phyloP scores from a whole-genome alignment of 371 early-diverging fungal species.

The Rhizopus arrhizus region DNA sequence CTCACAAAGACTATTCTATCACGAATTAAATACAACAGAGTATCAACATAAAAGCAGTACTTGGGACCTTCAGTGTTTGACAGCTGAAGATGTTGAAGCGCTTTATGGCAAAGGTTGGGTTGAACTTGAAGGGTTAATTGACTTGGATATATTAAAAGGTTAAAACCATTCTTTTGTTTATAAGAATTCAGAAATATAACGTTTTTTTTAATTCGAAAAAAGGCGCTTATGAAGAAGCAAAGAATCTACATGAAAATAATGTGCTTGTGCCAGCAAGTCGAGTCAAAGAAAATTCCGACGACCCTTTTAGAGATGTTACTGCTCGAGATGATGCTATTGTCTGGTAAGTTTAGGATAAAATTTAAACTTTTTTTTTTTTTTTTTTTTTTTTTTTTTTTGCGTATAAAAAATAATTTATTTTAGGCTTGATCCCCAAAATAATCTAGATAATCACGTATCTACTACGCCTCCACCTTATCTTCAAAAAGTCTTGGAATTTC shows the following conservation, averaged over 20 bases:
- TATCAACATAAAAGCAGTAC: conserved; percentile 28
- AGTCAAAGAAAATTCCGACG: conserved; percentile 30
- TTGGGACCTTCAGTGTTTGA: conserved; percentile 33
- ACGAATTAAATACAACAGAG: conserved; percentile 47
- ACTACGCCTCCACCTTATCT: conserved; percentile 21
- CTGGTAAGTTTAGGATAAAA: conserved; percentile 38
- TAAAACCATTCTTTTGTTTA: not conserved
- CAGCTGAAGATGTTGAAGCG: conserved; percentile 42
- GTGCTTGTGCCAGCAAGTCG: conserved; percentile 32
- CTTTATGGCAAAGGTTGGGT: conserved; percentile 61
- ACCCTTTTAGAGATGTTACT: conserved; percentile 60
- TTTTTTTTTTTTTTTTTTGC: not conserved
- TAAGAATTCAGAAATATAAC: not conserved
- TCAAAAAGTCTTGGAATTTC: conserved; percentile 37
- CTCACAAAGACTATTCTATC: conserved; percentile 54
- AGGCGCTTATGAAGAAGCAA: conserved; percentile 43
- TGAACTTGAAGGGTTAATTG: conserved; percentile 51
- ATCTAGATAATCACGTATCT: conserved; percentile 8
- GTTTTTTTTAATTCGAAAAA: not conserved
- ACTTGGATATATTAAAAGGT: conserved; percentile 42
- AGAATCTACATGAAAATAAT: conserved; percentile 25
- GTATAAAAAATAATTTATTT: not conserved
- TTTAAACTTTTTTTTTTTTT: not conserved
- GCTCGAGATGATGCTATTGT: conserved; percentile 66
- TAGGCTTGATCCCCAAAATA: conserved; percentile 29